These are phyloP conservation scores for Lachancea waltii DNA, from an alignment of 805 yeast species.

Conservation along the genomic window DNA sequence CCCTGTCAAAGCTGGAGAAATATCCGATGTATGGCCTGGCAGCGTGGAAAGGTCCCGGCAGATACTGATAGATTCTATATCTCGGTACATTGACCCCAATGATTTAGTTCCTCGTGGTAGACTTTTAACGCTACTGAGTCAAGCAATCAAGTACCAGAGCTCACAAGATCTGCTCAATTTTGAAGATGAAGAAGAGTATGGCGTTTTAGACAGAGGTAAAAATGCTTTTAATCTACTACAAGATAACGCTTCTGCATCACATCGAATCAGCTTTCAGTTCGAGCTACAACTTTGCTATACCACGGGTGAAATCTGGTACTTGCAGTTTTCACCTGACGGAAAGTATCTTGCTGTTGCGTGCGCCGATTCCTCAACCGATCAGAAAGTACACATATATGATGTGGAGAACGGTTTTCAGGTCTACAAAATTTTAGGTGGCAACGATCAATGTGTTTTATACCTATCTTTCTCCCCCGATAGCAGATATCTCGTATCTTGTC, in stretches of 20 bases:
- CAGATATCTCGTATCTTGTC: slow-evolving; percentile 56
- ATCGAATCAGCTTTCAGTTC: slow-evolving; percentile 18
- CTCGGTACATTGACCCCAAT: slow-evolving; percentile 44
- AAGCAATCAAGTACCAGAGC: slow-evolving; percentile 44
- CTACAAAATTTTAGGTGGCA: slow-evolving; percentile 38
- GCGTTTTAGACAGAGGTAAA: slow-evolving; percentile 11
- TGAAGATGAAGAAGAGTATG: slow-evolving; percentile 16
- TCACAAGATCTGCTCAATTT: slow-evolving; percentile 33
- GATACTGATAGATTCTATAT: slow-evolving; percentile 37
- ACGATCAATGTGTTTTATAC: slow-evolving; percentile 51
- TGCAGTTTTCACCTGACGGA: slow-evolving; percentile 74
- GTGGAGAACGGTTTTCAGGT: slow-evolving; percentile 42
- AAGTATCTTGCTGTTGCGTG: slow-evolving; percentile 70
- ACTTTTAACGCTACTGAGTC: slow-evolving; percentile 43
- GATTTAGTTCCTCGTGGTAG: slow-evolving; percentile 49
- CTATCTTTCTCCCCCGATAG: slow-evolving; percentile 76
- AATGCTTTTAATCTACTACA: slow-evolving; percentile 18
- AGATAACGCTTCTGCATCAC: slow-evolving; percentile 17
- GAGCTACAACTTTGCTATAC: slow-evolving; percentile 37
- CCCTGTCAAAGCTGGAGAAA: slow-evolving; percentile 16
- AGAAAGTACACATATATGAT: slow-evolving; percentile 58
- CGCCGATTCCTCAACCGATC: slow-evolving; percentile 41
- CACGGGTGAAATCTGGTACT: slow-evolving; percentile 76
- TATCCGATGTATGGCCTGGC: slow-evolving; percentile 31
- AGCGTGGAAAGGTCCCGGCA: slow-evolving; percentile 34